phyloP scores from a whole-genome alignment of 2,329 filamentous ascomycete species.

The Colletotrichum gigasporum region DNA sequence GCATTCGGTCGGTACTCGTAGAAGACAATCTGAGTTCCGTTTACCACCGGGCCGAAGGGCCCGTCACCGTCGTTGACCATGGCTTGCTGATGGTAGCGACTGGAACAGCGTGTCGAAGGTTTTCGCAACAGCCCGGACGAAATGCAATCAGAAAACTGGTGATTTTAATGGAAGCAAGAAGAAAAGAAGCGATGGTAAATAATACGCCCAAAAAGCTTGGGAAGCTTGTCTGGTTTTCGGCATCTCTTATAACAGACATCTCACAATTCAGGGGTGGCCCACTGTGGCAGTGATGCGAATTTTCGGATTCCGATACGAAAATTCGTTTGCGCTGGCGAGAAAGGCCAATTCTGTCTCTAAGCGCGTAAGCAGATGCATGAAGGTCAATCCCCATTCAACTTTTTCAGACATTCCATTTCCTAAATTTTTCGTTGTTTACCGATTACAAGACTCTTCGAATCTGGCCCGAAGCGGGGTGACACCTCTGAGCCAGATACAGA shows the following conservation, averaged over 20 bases:
- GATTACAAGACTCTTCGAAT: no score
- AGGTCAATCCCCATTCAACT: no score
- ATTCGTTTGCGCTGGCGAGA: no score
- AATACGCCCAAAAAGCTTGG: background rate
- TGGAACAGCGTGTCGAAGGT: background rate
- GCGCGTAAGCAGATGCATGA: no score
- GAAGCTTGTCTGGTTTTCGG: background rate
- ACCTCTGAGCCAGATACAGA: no score
- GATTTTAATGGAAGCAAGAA: background rate
- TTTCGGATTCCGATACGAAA: constrained; percentile 6
- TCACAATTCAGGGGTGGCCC: background rate
- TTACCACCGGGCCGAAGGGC: constrained; percentile 25
- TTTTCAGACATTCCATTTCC: no score
- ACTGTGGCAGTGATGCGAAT: background rate
- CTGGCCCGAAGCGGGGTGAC: no score
- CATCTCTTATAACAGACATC: background rate
- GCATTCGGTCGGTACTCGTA: constrained; percentile 16
- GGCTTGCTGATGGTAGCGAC: no score
- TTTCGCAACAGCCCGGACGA: no score
- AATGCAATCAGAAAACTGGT: no score
- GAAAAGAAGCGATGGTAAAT: background rate
- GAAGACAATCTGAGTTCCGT: constrained; percentile 23
- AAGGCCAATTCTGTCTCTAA: no score
- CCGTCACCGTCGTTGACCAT: constrained; percentile 19
- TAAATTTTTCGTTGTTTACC: no score